Evolutionary conservation across 2,329 filamentous ascomycete genomes (phyloP).

Genomic region (Scedosporium aurantiacum): DNA sequence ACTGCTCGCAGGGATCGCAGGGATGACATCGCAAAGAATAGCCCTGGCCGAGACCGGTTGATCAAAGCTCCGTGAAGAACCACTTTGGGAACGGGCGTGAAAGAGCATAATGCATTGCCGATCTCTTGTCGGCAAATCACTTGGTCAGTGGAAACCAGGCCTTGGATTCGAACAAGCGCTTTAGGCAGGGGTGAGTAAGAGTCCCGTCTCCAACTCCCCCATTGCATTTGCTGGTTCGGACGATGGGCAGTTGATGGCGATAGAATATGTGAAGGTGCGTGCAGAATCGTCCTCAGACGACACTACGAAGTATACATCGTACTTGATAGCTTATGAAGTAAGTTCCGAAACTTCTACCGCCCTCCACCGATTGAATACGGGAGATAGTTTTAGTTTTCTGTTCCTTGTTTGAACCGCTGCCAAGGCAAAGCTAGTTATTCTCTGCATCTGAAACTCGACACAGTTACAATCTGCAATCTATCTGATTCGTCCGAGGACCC

Average conservation of each 20-base stretch:
- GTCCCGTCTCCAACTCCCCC: no score
- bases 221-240: no score
- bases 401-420: neutral
- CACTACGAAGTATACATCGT: no score
- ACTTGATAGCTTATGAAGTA: no score
- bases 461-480: neutral
- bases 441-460: neutral
- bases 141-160: neutral
- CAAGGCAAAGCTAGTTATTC: neutral
- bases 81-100: neutral
- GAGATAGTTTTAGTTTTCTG: neutral
- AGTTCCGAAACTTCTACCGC: neutral
- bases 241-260: no score
- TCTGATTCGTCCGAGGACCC: neutral
- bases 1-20: no score
- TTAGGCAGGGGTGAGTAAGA: no score
- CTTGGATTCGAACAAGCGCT: no score
- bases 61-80: neutral
- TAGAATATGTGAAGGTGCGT: no score
- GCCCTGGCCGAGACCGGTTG: neutral
- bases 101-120: neutral
- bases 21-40: neutral
- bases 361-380: neutral
- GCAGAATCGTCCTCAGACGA: no score
- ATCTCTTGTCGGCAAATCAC: neutral